Evolutionary conservation across 306 rosid species (phyloP).

Genomic region (Betula pendula): DNA sequence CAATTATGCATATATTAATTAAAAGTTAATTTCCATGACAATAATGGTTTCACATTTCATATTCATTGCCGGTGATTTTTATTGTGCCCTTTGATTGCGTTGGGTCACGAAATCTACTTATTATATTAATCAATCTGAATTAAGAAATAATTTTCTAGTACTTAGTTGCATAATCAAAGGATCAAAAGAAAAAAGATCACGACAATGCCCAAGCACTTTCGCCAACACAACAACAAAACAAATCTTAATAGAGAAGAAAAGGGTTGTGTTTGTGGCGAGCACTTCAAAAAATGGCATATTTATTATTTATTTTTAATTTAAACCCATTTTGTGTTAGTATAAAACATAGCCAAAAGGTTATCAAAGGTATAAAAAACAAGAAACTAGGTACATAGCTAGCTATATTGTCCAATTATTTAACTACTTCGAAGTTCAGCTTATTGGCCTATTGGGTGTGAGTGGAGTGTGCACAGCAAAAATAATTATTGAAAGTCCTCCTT

Average conservation of each 20-base stretch:
- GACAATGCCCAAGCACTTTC: not conserved
- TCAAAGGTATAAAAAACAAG: not conserved
- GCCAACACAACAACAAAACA: not conserved
- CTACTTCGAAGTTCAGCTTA: no score
- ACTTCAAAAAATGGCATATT: not conserved
- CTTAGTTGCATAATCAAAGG: not conserved
- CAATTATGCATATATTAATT: no score
- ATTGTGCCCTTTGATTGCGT: not conserved
- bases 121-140: no score
- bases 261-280: not conserved
- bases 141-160: not conserved
- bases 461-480: no score
- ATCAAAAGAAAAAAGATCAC: not conserved
- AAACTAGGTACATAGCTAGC: no score
- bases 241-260: not conserved
- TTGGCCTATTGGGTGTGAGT: no score
- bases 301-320: not conserved
- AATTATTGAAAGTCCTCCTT: no score
- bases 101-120: not conserved
- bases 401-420: no score
- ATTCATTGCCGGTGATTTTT: not conserved
- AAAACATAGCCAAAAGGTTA: not conserved
- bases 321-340: not conserved
- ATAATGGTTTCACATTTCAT: not conserved
- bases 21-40: not conserved